These are phyloP conservation scores for Cenococcum geophilum DNA, from an alignment of 495 filamentous ascomycete species.

Conservation along the genomic window DNA sequence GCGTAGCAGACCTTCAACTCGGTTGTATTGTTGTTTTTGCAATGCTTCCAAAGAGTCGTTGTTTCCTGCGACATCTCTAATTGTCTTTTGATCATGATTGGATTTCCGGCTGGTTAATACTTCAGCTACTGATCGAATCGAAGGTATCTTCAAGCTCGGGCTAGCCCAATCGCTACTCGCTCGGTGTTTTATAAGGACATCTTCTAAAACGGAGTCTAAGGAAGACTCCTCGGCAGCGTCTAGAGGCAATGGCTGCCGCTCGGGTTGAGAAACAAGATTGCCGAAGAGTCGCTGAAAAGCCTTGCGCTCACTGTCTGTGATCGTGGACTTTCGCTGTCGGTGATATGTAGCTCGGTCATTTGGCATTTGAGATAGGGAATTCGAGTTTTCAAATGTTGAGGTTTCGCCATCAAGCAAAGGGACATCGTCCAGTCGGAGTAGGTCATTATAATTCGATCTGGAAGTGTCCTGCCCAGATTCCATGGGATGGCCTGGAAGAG, in stretches of 20 bases:
- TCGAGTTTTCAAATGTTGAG: not conserved
- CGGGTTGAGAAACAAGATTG: not conserved
- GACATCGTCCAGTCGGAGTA: conserved; percentile 12
- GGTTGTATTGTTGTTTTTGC: conserved; percentile 16
- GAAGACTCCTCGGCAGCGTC: not conserved
- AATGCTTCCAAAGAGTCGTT: not conserved
- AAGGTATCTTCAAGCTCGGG: too few relatives aligned
- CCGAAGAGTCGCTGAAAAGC: conserved; percentile 26
- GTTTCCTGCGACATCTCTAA: not conserved
- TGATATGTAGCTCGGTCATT: conserved; percentile 5
- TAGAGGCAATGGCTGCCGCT: conserved; percentile 7
- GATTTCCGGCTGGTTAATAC: not conserved
- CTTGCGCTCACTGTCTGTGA: conserved; percentile 25
- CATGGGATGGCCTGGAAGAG: conserved; percentile 6
- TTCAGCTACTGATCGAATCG: not conserved
- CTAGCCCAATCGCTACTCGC: too few relatives aligned
- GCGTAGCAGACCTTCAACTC: conserved; percentile 46
- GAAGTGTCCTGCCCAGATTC: conserved; percentile 1
- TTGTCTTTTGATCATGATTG: not conserved
- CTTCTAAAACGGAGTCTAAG: conserved; percentile 19
- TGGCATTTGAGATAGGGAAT: not conserved
- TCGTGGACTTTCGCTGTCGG: conserved; percentile 19
- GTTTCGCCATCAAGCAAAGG: not conserved
- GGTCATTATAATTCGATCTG: not conserved
- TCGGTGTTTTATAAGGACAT: too few relatives aligned